These are phyloP conservation scores for Neurospora tetrasperma DNA, from an alignment of 495 filamentous ascomycete species.

Conservation along the genomic window DNA sequence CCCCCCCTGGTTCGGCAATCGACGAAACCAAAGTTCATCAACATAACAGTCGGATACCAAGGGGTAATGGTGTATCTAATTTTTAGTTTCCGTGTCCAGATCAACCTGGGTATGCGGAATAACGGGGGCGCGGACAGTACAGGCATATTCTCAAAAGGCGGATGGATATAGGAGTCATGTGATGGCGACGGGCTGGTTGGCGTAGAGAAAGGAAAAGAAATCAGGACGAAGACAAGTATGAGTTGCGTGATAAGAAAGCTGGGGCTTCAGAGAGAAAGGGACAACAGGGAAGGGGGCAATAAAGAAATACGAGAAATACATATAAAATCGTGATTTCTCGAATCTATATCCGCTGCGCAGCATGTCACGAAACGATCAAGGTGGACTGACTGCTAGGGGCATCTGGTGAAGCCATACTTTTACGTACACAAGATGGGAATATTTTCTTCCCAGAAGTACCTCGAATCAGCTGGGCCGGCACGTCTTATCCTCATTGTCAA, in stretches of 20 bases:
- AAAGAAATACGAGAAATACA: neutral
- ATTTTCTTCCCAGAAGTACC: neutral
- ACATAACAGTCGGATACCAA: neutral
- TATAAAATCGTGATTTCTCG: neutral
- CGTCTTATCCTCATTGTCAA: neutral
- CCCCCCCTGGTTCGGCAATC: neutral
- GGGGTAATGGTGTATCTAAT: neutral
- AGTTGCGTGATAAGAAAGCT: neutral
- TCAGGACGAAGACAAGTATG: neutral
- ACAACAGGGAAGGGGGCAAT: neutral
- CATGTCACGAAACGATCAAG: neutral
- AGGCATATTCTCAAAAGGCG: neutral
- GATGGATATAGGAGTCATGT: neutral
- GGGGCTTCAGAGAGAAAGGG: neutral
- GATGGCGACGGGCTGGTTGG: neutral
- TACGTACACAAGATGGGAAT: neutral
- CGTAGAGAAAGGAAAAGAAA: neutral
- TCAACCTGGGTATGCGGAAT: neutral
- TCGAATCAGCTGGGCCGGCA: neutral
- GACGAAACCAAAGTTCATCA: neutral
- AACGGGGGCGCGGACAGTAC: neutral
- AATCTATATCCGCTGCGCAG: neutral
- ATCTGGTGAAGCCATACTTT: neutral
- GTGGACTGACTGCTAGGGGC: neutral
- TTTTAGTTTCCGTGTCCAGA: neutral